phyloP scores from a whole-genome alignment of 1,284 basidiomycete genomes.

The Exobasidium rhododendri region DNA sequence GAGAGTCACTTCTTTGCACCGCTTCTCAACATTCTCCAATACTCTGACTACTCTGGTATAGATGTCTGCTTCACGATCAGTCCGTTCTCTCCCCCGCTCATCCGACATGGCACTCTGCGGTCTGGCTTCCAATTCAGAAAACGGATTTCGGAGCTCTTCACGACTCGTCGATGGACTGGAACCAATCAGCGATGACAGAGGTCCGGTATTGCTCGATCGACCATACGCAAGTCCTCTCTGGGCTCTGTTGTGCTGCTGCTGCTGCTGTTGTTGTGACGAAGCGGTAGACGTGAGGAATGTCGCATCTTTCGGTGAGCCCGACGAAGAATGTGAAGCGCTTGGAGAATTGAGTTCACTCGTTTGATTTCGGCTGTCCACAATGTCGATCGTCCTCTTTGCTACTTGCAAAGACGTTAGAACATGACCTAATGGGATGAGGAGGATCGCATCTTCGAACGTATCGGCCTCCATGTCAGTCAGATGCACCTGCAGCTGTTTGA shows the following conservation, averaged over 20 bases:
- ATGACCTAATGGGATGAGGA: too few relatives aligned
- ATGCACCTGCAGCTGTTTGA: too few relatives aligned
- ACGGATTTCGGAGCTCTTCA: conserved; percentile 14
- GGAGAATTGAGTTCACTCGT: background rate
- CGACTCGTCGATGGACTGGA: conserved; percentile 12
- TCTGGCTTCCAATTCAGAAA: conserved; percentile 2
- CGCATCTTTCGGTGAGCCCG: background rate
- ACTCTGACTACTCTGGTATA: background rate
- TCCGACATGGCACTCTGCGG: background rate
- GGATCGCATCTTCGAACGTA: too few relatives aligned
- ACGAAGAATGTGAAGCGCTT: conserved; percentile 6
- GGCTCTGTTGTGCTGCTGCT: background rate
- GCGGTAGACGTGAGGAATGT: background rate
- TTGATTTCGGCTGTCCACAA: background rate
- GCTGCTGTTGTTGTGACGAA: background rate
- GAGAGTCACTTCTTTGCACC: background rate
- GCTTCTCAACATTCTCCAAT: background rate
- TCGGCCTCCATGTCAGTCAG: too few relatives aligned
- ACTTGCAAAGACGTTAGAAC: too few relatives aligned
- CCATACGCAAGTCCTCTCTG: background rate
- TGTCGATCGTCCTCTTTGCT: background rate
- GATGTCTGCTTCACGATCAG: background rate
- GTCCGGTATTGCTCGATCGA: background rate
- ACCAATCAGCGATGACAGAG: background rate
- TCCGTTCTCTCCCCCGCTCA: too few relatives aligned